Evolutionary conservation across 495 filamentous ascomycete species (phyloP), one percentile per base, ranked within the genome.

Genomic region (Filosporella fistucella): DNA sequence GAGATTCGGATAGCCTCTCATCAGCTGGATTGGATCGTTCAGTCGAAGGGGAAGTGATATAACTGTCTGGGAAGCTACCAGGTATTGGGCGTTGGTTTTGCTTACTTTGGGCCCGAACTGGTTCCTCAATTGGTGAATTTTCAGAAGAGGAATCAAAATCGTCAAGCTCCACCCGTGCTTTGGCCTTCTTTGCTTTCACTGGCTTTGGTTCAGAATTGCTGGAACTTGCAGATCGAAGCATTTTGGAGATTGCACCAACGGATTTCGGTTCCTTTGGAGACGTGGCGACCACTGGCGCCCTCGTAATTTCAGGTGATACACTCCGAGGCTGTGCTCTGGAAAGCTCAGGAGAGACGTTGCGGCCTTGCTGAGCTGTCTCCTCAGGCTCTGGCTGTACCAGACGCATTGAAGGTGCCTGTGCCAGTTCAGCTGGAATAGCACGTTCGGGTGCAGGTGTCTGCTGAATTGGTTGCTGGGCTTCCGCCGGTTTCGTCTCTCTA

Each of bases 1-100:
- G 89, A 6, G 88, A 93, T 57, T 91, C 90, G 0, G 87, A 84
- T 46, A 83, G 62, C 11, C 76, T 69, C 52, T 82, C 73, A 13
- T 51, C 50, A 2, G 37, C 18, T 4, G 34, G 14, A 39, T 46
- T 47, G 53, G 59, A 47, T 61, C 49, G 55, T 29, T 59, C 63
- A 26, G 61, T 48, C 23, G 62, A 45, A 54, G 62, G 60, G 8
- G 61, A 48, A 33, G 47, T 51, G 28, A 46, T 46, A 52, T 68
- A 63, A 45, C 62, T 63, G 34, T 69, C 68, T 16, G 69, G 66
- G 42, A 62, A 72, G 9, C 60, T 61, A 5, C 68, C 65, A 23
- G 63, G 65, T 32, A 63, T 61, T 24, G 54, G 51, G 17, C 49
- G 52, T 18, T 52, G 50, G 28, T 18, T 7, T 44, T 52, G 46